Evolutionary conservation across 2,329 filamentous ascomycete species (phyloP).

Genomic region (Paecilomyces formosus): DNA sequence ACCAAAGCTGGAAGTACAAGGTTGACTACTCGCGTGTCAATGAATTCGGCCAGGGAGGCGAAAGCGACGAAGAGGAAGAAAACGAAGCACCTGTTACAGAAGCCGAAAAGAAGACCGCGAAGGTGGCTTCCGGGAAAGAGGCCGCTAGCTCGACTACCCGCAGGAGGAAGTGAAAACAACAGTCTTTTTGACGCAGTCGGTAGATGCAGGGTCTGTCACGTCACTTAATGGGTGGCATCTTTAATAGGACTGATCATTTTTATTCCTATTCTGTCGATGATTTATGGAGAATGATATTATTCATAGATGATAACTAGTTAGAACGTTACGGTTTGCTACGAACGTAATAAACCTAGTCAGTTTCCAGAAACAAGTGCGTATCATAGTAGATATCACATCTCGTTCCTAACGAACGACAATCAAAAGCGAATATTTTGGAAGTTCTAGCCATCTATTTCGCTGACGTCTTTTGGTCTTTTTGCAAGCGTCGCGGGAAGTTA

Average conservation of each 20-base stretch:
- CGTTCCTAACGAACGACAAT: too few species aligned
- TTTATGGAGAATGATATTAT: background rate
- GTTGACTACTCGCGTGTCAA: constrained; percentile 89
- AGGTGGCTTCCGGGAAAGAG: constrained; percentile 21
- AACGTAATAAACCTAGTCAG: background rate
- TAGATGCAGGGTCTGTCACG: background rate
- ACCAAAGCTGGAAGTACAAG: constrained; percentile 89
- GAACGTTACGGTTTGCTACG: background rate
- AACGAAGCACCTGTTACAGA: constrained; percentile 37
- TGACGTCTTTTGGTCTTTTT: background rate
- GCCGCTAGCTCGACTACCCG: constrained; percentile 19
- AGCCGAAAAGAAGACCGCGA: constrained; percentile 11
- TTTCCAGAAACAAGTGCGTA: background rate
- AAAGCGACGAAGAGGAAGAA: constrained; percentile 62
- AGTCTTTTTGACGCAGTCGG: background rate
- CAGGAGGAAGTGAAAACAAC: constrained; percentile 23
- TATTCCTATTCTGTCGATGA: background rate
- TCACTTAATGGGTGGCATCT: too few species aligned
- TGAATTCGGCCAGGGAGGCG: constrained; percentile 97
- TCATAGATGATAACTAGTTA: background rate
- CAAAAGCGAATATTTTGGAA: too few species aligned
- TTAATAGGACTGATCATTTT: background rate
- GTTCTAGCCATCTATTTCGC: too few species aligned
- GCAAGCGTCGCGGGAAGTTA: background rate
- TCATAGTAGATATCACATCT: too few species aligned